Base-by-base conservation (phyloP, 2,329 filamentous ascomycete genomes). In the Monilinia vaccinii-corymbosi region DNA sequence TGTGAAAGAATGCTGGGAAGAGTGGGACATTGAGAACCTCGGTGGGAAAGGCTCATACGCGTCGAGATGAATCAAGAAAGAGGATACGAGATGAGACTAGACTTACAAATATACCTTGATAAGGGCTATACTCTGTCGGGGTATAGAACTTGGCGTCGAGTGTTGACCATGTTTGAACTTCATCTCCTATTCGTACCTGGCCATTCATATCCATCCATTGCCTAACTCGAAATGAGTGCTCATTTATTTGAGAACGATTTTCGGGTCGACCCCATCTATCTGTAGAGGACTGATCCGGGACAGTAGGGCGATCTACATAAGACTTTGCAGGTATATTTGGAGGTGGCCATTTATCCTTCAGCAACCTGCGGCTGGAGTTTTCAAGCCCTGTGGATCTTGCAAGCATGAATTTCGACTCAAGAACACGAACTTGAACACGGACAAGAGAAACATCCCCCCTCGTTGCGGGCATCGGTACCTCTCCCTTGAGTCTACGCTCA, bases 71-170 rank as follows among this genome's bases (percentile, higher is more conserved):
- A 49, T 11, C 13, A 36, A 36, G 42, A 28, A 40, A 16, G 44
- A 18, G 28, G 10, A 32, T 10, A 21, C 7, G 21, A 32, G 25
- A 45, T 16, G 25, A 44, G 46, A 23, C 8, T 4, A 45, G 28
- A 58, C 55, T 60, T 18, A 91, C 87, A 88, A 90, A 97, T 34
- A 99, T 90, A 0, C 93, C 93, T 64, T 91, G 85, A 77, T 86
- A 97, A 0, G 91, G 92, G 71, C 91, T 93, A 58, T 85, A 79
- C 11, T 76, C 72, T 0, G 91, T 96, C 0, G 93, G 91, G 0
- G 85, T 94, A 71, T 96, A 97, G n/a, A 87, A 74, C 3, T 75
- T 76, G 3, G 85, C 82, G 47, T 91, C 84, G 1, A 97, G 76
- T 0, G 91, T 95, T 9, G 83, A 77, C 63, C 81, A 87, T 0